Conservation (phyloP, 2,329 filamentous ascomycete genomes). For the Rutstroemia sp. region DNA sequence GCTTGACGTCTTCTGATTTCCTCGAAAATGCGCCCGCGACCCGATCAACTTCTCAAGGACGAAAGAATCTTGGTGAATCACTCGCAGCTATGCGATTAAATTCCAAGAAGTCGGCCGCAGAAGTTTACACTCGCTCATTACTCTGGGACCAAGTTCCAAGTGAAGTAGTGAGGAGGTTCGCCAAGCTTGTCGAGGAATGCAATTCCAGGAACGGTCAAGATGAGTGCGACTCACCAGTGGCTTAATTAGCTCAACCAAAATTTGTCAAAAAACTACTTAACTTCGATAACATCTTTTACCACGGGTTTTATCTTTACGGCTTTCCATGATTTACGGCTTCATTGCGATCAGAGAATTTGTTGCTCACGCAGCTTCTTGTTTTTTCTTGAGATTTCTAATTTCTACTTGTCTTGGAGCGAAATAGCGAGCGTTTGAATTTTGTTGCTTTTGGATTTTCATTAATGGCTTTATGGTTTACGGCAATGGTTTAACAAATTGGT, state of each 20-base stretch:
- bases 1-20: constrained; percentile 70
- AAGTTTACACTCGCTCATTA: constrained; percentile 87
- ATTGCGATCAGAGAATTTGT: constrained; percentile 34
- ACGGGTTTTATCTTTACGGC: constrained; percentile 12
- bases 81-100: constrained; percentile 69
- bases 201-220: constrained; percentile 35
- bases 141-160: constrained; percentile 91
- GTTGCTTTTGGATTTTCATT: constrained; percentile 31
- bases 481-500: background rate
- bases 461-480: constrained; percentile 20
- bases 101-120: constrained; percentile 67
- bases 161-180: constrained; percentile 88
- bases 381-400: constrained; percentile 14
- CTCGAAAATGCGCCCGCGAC: constrained; percentile 43
- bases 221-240: constrained; percentile 16
- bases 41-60: constrained; percentile 52
- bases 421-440: constrained; percentile 21
- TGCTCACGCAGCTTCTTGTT: constrained; percentile 39
- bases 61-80: constrained; percentile 72
- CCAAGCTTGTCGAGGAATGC: constrained; percentile 78
- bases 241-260: background rate
- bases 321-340: constrained; percentile 19
- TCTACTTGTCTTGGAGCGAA: constrained; percentile 23
- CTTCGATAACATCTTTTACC: constrained; percentile 6
- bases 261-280: constrained; percentile 7